phyloP scores from a whole-genome alignment of 2,329 filamentous ascomycete genomes.

The Cladosporium oxysporum region DNA sequence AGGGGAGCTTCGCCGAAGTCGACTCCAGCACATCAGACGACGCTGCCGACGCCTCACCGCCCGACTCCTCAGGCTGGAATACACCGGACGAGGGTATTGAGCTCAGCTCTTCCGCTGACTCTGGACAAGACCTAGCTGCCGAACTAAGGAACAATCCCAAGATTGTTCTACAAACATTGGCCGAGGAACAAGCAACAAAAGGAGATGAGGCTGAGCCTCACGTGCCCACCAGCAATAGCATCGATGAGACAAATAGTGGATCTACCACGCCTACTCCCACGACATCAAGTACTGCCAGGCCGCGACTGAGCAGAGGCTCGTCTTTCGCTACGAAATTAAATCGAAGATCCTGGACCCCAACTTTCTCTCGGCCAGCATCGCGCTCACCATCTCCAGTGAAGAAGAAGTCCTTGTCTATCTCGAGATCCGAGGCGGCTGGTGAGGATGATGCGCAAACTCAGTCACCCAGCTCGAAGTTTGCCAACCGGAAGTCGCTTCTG shows the following conservation, averaged over 20 bases:
- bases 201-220: slow-evolving; percentile 8
- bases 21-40: slow-evolving; percentile 45
- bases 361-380: slow-evolving; percentile 30
- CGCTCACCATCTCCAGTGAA: slow-evolving; percentile 38
- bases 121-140: slow-evolving; percentile 35
- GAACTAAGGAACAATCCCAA: slow-evolving; percentile 37
- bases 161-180: slow-evolving; percentile 24
- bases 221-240: neutral
- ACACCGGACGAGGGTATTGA: slow-evolving; percentile 41
- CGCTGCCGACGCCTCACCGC: slow-evolving; percentile 29
- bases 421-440: slow-evolving; percentile 4
- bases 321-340: slow-evolving; percentile 23
- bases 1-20: slow-evolving; percentile 53
- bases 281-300: slow-evolving; percentile 8
- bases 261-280: neutral
- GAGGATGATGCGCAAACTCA: slow-evolving; percentile 17
- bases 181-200: slow-evolving; percentile 15
- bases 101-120: slow-evolving; percentile 31
- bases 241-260: neutral
- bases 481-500: slow-evolving; percentile 22
- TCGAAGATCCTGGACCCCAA: slow-evolving; percentile 34
- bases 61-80: slow-evolving; percentile 47
- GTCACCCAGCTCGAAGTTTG: slow-evolving; percentile 2
- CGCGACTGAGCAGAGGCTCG: slow-evolving; percentile 3
- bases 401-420: slow-evolving; percentile 7